These are phyloP conservation scores for Salicornia ramosissima DNA, from an alignment of 148 eudicot genomes.

Conservation along the genomic window DNA sequence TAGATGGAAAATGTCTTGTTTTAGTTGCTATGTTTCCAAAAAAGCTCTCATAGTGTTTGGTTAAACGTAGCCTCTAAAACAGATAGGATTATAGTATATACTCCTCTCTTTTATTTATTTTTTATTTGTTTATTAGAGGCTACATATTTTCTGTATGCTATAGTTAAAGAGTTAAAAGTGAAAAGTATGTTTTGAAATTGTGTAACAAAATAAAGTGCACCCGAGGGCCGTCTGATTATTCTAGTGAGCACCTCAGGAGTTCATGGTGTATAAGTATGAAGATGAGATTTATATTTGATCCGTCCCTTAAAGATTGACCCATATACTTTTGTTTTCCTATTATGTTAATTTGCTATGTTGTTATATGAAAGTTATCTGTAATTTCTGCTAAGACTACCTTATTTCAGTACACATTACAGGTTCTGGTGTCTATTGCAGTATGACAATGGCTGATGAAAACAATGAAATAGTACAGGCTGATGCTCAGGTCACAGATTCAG, in stretches of 20 bases:
- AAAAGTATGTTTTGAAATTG: no score
- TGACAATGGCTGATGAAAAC: constrained; percentile 31
- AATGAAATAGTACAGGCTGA: constrained; percentile 14
- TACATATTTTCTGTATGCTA: no score
- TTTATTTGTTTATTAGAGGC: no score
- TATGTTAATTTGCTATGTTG: neutral
- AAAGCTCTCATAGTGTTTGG: no score
- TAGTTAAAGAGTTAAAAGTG: no score
- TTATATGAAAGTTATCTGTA: neutral
- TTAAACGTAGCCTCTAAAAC: no score
- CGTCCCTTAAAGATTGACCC: neutral
- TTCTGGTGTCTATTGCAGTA: constrained; percentile 13
- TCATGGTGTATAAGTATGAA: neutral
- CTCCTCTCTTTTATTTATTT: no score
- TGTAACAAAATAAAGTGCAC: no score
- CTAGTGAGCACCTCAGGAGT: neutral
- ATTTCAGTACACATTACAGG: constrained; percentile 16
- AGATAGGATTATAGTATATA: no score
- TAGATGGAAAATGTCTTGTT: neutral
- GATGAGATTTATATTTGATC: no score
- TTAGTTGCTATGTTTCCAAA: no score
- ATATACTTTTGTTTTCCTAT: neutral
- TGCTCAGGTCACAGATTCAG: constrained; percentile 12
- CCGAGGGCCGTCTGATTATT: neutral
- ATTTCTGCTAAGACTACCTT: neutral